A percentile compares a stretch with the other conserved stretches of the same genome.
These are phyloP conservation scores for Aspergillus ellipticus DNA, from an alignment of 495 filamentous ascomycete genomes.

Conservation along the genomic window DNA sequence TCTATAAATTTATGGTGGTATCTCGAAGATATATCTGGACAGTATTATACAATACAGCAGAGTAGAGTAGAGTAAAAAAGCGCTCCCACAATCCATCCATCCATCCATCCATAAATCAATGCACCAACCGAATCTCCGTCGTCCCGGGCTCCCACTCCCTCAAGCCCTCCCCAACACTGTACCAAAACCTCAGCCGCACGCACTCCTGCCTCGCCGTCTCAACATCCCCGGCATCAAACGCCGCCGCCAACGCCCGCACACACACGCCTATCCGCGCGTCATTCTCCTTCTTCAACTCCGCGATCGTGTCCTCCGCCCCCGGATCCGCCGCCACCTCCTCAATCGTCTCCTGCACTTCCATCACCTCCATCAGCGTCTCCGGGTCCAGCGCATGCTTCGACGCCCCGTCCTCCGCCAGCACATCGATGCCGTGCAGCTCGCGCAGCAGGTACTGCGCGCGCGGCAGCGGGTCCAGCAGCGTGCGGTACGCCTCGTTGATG, in stretches of 20 bases:
- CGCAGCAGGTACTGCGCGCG: constrained; percentile 82
- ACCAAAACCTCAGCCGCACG: constrained; percentile 84
- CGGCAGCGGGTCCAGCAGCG: constrained; percentile 67
- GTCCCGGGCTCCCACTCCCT: constrained; percentile 76
- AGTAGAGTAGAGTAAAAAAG: no score
- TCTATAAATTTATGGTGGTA: no score
- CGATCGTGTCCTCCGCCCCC: constrained; percentile 59
- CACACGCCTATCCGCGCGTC: constrained; percentile 58
- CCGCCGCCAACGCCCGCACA: constrained; percentile 53
- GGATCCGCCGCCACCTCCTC: constrained; percentile 57
- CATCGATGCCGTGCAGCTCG: constrained; percentile 64
- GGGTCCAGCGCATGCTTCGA: constrained; percentile 57
- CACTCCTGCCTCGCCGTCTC: constrained; percentile 64
- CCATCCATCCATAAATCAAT: constrained; percentile 34
- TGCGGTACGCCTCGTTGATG: constrained; percentile 88
- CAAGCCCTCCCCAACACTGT: constrained; percentile 77
- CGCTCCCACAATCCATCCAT: neutral
- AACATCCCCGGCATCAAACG: constrained; percentile 66
- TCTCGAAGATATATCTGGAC: neutral
- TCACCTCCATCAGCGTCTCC: constrained; percentile 77
- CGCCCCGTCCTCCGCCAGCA: constrained; percentile 67
- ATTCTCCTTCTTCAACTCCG: constrained; percentile 60
- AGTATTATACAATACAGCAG: neutral
- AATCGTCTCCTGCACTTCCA: constrained; percentile 82
- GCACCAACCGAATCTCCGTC: constrained; percentile 61